Evolutionary conservation across 1,284 basidiomycete genomes (phyloP), one percentile per base, ranked within the genome.

Genomic region (Melampsora larici-populina): DNA sequence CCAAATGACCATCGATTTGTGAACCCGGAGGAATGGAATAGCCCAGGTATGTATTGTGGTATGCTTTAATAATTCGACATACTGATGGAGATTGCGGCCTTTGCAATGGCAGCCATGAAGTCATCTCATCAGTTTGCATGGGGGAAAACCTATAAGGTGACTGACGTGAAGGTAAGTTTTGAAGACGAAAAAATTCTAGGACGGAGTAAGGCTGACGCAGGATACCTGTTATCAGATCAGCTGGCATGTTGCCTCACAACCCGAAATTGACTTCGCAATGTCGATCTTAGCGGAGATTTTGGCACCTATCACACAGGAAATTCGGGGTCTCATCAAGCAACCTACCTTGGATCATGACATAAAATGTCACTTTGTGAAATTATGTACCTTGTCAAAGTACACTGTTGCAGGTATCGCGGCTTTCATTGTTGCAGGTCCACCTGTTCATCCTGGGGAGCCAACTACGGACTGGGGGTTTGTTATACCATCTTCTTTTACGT

Each of bases 241-340:
- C 79, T 99, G 97, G 96, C 94, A 96, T 79, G 90, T 90, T 24
- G 91, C 94, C 4, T 89, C 86, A 21, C 81, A 84, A 0, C 89
- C 87, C 31, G 94, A 99, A 84, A 88, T 98, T 79, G 87, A 87
- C 46, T 92, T 97, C 82, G 89, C 90, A 1, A 84, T 98, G 62
- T 89, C 93, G 78, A 87, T 96, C 24, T 84, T 96, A 26, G 89
- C 92, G 73, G 85, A 87, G 63, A 87, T 95, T 18, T 88, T 89
- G 33, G 84, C 86, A 7, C 92, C 92, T 1, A 86, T 89, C 0
- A 83, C 96, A 33, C 86, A 89, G 78, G 88, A 87, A 73, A 86
- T 98, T 0, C 91, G 94, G 69, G 80, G 81, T 6, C 86, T 96
- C 18, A 72, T 82, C 11, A 48, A 73, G 9, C 70, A 80, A 43